Evolutionary conservation across 2,329 filamentous ascomycete genomes (phyloP), one percentile per base, ranked within the genome.

Genomic region (Ophiostoma populinum): DNA sequence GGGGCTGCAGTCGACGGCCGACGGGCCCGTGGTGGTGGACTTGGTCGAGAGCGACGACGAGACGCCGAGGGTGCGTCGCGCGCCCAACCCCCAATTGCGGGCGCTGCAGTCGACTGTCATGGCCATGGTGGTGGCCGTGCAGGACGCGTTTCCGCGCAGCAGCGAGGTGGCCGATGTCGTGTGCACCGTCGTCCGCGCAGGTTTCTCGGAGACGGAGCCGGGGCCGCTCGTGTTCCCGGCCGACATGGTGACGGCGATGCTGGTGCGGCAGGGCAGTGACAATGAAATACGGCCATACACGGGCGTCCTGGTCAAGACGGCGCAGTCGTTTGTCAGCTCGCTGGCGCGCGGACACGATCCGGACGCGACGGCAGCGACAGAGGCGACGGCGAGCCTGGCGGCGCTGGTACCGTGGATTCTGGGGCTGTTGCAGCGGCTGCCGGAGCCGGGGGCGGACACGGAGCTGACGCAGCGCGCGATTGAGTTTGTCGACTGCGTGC

Each of bases 161-260:
- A 66, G 70, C 16, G 81, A 86, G 44, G 66, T 82, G 9, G 65
- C 78, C 16, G 80, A 86, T 47, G 63, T 70, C 4, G 71, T 76
- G 22, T 90, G 81, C 54, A 65, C 63, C 38, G 69, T 86, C 32
- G 62, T 87, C 33, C 70, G 75, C 26, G 68, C 73, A 15, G 82
- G 82, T 0, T 86, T 86, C 47, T 75, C 75, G 1, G 82, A 92
- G 51, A 67, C 63, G 0, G 67, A 73, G 18, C 70, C 77, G 3
- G 81, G 81, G 0, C 78, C 80, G 1, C 87, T 90, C 46, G 80
- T 86, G 7, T 71, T 92, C 40, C 66, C 75, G 3, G 63, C 77
- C 0, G 57, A 64, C 1, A 62, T 72, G 42, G 70, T 80, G n/a
- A 69, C 74, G 9, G 62, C 71, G 27, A 78, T 80, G 49, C 62